These are phyloP conservation scores for Exophiala sp. DNA, from an alignment of 2,329 filamentous ascomycete species.

Conservation along the genomic window DNA sequence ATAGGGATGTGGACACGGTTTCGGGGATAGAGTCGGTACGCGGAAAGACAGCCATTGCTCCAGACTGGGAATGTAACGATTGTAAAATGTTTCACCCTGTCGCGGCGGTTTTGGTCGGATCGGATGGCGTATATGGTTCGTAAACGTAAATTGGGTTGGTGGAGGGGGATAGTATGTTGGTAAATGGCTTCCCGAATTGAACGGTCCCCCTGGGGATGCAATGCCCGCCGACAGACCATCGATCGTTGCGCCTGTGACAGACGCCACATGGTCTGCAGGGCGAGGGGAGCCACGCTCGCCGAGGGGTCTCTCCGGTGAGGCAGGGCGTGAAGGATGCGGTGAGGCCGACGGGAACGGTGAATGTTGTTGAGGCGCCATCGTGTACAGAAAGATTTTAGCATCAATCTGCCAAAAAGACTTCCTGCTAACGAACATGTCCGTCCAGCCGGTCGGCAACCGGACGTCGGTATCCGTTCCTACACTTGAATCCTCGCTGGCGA, in stretches of 20 bases:
- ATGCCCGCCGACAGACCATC: conserved; percentile 24
- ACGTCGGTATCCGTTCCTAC: conserved; percentile 62
- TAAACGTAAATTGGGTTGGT: conserved; percentile 73
- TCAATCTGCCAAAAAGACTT: conserved; percentile 90
- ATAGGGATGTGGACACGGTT: conserved; percentile 54
- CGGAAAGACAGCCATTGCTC: conserved; percentile 84
- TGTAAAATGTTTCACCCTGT: conserved; percentile 88
- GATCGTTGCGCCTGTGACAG: conserved; percentile 6
- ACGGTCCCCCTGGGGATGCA: conserved; percentile 54
- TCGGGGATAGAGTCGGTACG: conserved; percentile 64
- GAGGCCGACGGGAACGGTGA: conserved; percentile 47
- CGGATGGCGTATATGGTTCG: conserved; percentile 74
- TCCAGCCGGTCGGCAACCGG: conserved; percentile 62
- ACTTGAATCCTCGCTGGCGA: conserved; percentile 67
- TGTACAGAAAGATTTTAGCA: conserved; percentile 79
- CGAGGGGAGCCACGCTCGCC: conserved; percentile 13
- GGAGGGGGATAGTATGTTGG: conserved; percentile 86
- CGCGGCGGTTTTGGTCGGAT: conserved; percentile 80
- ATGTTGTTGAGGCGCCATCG: conserved; percentile 56
- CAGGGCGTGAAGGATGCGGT: conserved; percentile 47
- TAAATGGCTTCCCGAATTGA: conserved; percentile 74
- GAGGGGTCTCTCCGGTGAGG: conserved; percentile 41
- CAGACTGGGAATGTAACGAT: conserved; percentile 73
- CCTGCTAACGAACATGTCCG: conserved; percentile 72
- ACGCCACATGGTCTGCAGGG: conserved; percentile 13